phyloP scores from a whole-genome alignment of 129 eudicot genomes.

The Pseudognaphalium luteoalbum region DNA sequence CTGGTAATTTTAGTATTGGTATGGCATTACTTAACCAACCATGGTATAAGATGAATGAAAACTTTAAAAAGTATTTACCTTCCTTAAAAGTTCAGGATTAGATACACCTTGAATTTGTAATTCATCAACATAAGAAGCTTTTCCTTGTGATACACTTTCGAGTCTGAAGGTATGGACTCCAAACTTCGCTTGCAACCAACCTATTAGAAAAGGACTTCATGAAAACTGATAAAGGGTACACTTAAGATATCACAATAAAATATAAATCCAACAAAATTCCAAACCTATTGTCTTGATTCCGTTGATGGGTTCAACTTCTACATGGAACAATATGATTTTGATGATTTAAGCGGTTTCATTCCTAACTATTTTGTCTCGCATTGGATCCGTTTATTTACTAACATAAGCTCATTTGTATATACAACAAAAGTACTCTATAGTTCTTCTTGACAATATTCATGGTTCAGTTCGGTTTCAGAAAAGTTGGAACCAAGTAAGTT shows the following conservation, averaged over 20 bases:
- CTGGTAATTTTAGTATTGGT: background rate
- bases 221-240: background rate
- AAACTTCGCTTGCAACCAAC: constrained; percentile 69
- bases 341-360: no score
- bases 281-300: no score
- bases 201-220: constrained; percentile 27
- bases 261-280: background rate
- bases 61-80: constrained; percentile 40
- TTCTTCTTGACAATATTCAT: no score
- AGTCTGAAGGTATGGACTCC: constrained; percentile 69
- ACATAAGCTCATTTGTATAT: no score
- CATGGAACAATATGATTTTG: no score
- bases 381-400: no score
- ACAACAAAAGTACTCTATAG: no score
- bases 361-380: no score
- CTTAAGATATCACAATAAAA: background rate
- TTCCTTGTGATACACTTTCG: constrained; percentile 75
- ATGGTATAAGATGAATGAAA: background rate
- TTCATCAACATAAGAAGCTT: constrained; percentile 71
- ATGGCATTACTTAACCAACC: constrained; percentile 1
- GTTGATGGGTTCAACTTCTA: no score
- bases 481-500: no score
- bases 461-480: no score
- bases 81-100: constrained; percentile 59
- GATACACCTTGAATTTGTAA: constrained; percentile 70